Percentiles rank a stretch among this genome's conserved stretches.
Conservation (phyloP, 1,284 basidiomycete species). For the Microbotryum lychnidis-dioicae region DNA sequence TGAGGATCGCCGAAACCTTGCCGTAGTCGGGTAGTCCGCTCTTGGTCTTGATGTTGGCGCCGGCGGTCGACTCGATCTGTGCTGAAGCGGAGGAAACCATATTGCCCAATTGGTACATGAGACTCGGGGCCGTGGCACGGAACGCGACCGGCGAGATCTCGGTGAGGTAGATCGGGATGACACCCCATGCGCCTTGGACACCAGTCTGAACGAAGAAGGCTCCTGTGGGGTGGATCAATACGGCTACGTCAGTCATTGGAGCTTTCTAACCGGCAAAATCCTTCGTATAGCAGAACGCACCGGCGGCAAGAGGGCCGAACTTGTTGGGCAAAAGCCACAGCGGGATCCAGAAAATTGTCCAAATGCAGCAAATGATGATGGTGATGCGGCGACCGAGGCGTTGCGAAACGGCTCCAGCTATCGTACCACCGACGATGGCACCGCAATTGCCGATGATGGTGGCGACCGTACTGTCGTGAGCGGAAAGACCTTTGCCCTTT, state of each 20-base stretch:
- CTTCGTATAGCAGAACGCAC: conserved; percentile 52
- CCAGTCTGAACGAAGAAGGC: conserved; percentile 61
- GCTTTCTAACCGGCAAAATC: conserved; percentile 44
- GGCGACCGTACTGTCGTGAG: conserved; percentile 62
- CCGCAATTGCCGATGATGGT: conserved; percentile 78
- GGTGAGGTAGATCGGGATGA: conserved; percentile 36
- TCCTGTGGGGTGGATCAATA: conserved; percentile 48
- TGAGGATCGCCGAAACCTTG: conserved; percentile 42
- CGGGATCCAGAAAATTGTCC: conserved; percentile 45
- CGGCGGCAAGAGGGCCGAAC: conserved; percentile 40
- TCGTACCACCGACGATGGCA: conserved; percentile 45
- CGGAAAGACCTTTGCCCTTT: conserved; percentile 37
- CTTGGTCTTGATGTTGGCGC: conserved; percentile 42
- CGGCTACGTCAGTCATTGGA: not conserved
- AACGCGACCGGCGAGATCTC: conserved; percentile 78
- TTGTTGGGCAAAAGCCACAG: conserved; percentile 42
- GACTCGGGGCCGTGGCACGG: conserved; percentile 83
- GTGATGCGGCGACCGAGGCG: conserved; percentile 81
- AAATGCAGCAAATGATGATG: conserved; percentile 56
- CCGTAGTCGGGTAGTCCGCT: conserved; percentile 68
- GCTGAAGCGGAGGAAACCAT: conserved; percentile 82
- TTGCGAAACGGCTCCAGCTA: conserved; percentile 73
- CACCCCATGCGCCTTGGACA: conserved; percentile 44
- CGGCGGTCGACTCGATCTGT: conserved; percentile 78
- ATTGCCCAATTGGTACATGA: conserved; percentile 51